These are phyloP conservation scores for Ophiocordyceps australis DNA, from an alignment of 2,329 filamentous ascomycete species.

Conservation along the genomic window DNA sequence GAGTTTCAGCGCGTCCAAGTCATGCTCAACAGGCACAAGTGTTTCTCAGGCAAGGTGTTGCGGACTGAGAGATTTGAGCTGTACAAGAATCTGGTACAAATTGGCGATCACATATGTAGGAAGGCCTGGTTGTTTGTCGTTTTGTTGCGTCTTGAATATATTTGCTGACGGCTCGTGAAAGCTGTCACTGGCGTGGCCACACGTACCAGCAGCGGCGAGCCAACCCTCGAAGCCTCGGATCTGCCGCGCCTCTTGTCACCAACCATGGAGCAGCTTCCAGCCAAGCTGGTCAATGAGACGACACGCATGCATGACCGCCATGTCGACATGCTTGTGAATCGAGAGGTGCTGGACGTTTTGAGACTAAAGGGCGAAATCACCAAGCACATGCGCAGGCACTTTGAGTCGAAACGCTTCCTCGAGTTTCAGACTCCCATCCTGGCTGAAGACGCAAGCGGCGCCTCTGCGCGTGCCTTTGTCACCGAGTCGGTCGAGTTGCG, in stretches of 20 bases:
- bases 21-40: conserved; percentile 49
- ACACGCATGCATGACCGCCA: conserved; percentile 62
- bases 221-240: conserved; percentile 50
- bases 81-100: conserved; percentile 47
- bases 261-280: conserved; percentile 62
- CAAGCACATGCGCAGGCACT: conserved; percentile 53
- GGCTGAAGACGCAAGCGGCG: conserved; percentile 67
- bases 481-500: conserved; percentile 63
- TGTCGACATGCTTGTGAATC: conserved; percentile 69
- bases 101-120: conserved; percentile 75
- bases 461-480: conserved; percentile 69
- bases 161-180: conserved; percentile 13
- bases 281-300: conserved; percentile 50
- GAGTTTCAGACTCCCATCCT: conserved; percentile 89
- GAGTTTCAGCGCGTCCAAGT: conserved; percentile 58
- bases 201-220: conserved; percentile 53
- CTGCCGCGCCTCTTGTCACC: conserved; percentile 61
- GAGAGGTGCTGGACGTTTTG: conserved; percentile 47
- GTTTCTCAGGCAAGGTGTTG: conserved; percentile 13
- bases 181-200: conserved; percentile 54
- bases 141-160: conserved; percentile 1
- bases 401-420: conserved; percentile 54
- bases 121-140: conserved; percentile 5
- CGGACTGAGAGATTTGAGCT: conserved; percentile 30
- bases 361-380: conserved; percentile 59